Evolutionary conservation across 768 basidiomycete genomes (phyloP).

Genomic region (Boletus subcaerulescens): DNA sequence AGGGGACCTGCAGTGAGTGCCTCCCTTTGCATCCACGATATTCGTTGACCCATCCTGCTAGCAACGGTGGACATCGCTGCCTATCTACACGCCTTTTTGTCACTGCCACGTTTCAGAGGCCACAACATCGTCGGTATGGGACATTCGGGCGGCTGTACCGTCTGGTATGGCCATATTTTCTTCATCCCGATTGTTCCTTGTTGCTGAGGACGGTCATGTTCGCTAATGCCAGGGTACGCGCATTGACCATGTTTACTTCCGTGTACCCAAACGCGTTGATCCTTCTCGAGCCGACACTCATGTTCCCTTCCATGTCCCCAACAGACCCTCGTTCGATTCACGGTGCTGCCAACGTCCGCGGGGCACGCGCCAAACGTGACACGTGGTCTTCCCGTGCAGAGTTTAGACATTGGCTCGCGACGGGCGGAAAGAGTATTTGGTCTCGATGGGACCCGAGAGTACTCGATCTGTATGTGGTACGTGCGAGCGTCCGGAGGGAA

Average conservation of each 20-base stretch:
- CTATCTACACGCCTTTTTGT: conserved; percentile 26
- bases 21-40: not conserved
- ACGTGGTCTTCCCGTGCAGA: conserved; percentile 24
- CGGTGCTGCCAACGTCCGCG: conserved; percentile 30
- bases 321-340: conserved; percentile 28
- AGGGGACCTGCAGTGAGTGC: conserved; percentile 23
- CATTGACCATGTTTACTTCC: conserved; percentile 16
- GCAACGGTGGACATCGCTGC: conserved; percentile 22
- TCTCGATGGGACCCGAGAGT: conserved; percentile 23
- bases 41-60: not conserved
- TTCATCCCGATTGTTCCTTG: not conserved
- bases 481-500: not conserved
- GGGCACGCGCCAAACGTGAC: conserved; percentile 26
- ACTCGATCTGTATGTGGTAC: conserved; percentile 24
- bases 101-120: conserved; percentile 20
- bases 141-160: conserved; percentile 30
- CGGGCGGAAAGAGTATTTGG: conserved; percentile 17
- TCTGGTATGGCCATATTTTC: conserved; percentile 14
- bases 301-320: conserved; percentile 30
- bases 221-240: conserved; percentile 11
- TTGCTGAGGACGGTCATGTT: not conserved
- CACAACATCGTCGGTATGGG: conserved; percentile 25
- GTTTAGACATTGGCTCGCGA: conserved; percentile 17
- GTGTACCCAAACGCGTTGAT: conserved; percentile 17
- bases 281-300: conserved; percentile 30